phyloP scores from a whole-genome alignment of 1,139 yeast genomes.

The Arxiozyma heterogenica region DNA sequence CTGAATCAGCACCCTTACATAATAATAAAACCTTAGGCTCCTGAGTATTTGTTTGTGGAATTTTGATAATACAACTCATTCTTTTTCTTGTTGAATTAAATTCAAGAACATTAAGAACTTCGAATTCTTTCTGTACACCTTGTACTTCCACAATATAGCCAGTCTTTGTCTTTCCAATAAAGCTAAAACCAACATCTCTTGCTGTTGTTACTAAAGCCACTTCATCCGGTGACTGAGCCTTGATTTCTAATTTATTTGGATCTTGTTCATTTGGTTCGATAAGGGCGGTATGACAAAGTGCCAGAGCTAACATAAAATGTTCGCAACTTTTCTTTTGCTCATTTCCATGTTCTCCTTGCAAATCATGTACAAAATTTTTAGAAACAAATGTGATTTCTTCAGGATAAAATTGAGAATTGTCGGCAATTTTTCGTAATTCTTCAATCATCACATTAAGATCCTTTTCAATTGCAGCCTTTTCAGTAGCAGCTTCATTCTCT shows the following conservation, averaged over 20 bases:
- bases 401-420: constrained; percentile 50
- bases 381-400: constrained; percentile 77
- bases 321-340: constrained; percentile 57
- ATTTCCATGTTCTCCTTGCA: constrained; percentile 41
- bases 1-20: constrained; percentile 93
- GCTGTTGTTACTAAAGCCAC: constrained; percentile 96
- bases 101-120: constrained; percentile 66
- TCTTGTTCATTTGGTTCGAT: constrained; percentile 56
- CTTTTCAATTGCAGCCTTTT: constrained; percentile 49
- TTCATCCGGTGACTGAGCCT: constrained; percentile 97
- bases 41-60: constrained; percentile 39
- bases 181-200: constrained; percentile 80
- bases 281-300: constrained; percentile 86
- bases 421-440: constrained; percentile 36
- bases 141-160: constrained; percentile 66
- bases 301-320: constrained; percentile 77
- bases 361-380: constrained; percentile 49
- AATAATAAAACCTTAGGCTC: constrained; percentile 47
- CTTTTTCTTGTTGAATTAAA: constrained; percentile 91
- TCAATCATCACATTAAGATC: constrained; percentile 63
- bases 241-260: constrained; percentile 54
- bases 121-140: constrained; percentile 64
- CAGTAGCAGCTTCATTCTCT: constrained; percentile 54
- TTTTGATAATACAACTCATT: constrained; percentile 84
- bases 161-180: constrained; percentile 63